These are phyloP conservation scores for Sorghum bicolor DNA, from an alignment of 176 grass and related monocot genomes.

Conservation along the genomic window Sorghum_bicolor_NCBIv3 NC_012878.2:57424501-57425000, in stretches of 20 bases:
- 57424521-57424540: constrained; percentile 70
- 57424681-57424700: background rate
- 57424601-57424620: constrained; percentile 48
- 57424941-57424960: background rate
- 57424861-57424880: background rate
- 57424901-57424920: background rate
- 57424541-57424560: constrained; percentile 76
- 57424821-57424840: background rate
- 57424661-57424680: background rate
- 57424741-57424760: background rate
- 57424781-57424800: background rate
- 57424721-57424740: constrained; percentile 30
- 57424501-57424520: constrained; percentile 79
- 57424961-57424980: background rate
- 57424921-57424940: background rate
- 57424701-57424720: background rate
- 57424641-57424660: background rate
- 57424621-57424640: background rate
- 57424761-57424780: background rate
- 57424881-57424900: background rate
- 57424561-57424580: constrained; percentile 70
- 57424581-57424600: constrained; percentile 77
- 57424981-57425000: background rate
- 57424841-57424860: background rate
- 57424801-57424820: background rate